Conservation (phyloP, 305 asterid species). For the Fraxinus platypoda region DNA sequence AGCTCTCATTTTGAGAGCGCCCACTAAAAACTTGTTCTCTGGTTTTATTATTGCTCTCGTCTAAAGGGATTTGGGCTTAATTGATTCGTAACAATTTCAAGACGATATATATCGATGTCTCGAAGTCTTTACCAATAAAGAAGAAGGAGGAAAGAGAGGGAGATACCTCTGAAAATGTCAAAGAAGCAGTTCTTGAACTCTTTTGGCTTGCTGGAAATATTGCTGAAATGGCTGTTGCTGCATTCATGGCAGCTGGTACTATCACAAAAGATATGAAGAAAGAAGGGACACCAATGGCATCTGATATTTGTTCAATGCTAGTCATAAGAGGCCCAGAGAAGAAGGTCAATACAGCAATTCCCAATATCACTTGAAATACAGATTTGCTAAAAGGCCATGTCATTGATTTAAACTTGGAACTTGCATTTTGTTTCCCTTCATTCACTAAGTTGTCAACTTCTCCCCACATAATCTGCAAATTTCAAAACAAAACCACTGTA, state of each 20-base stretch:
- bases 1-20: background rate
- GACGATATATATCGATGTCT: background rate
- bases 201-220: slow-evolving; percentile 51
- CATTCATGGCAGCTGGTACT: slow-evolving; percentile 48
- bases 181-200: slow-evolving; percentile 48
- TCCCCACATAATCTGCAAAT: slow-evolving; percentile 42
- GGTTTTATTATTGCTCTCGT: background rate
- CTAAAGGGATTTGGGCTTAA: background rate
- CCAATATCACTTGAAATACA: slow-evolving; percentile 34
- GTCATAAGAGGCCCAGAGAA: slow-evolving; percentile 36
- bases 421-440: slow-evolving; percentile 28
- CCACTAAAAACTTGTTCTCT: background rate
- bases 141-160: background rate
- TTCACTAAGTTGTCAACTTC: slow-evolving; percentile 39
- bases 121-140: background rate
- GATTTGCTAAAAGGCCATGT: slow-evolving; percentile 34
- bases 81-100: background rate
- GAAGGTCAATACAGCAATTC: slow-evolving; percentile 42
- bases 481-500: slow-evolving; percentile 7
- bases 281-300: slow-evolving; percentile 36
- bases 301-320: slow-evolving; percentile 35
- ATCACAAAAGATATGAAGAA: slow-evolving; percentile 42
- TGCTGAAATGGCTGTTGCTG: slow-evolving; percentile 42
- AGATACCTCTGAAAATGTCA: slow-evolving; percentile 51
- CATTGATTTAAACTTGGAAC: slow-evolving; percentile 18